Evolutionary conservation across 2,329 filamentous ascomycete species (phyloP), one percentile per base, ranked within the genome.

Genomic region (Mollisia scopiformis): DNA sequence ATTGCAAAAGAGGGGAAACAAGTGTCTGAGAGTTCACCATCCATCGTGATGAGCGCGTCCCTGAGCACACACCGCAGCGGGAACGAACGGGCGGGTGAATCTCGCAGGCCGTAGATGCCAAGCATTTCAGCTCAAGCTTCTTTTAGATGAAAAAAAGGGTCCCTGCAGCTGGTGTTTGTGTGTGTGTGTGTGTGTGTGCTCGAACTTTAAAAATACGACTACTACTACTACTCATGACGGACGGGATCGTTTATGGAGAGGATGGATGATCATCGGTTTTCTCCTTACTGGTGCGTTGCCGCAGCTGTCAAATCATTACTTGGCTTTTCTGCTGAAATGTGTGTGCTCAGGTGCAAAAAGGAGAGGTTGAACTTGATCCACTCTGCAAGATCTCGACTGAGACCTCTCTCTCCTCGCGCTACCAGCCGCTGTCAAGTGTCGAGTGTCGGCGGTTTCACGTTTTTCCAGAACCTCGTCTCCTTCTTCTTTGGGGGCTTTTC

Each of bases 371-470:
- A 10, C 14, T 25, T 47, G 43, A 2, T 25, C 23, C 43, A 28
- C 11, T 27, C 6, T 33, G 19, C 11, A 19, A 30, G 46, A 14
- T 6, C 14, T 23, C n/a, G 14, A 35, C 2, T 33, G 28, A 51
- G 49, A 51, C 49, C 13, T 51, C 28, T 31, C 14, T n/a, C 6
- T 21, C n/a, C n/a, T n/a, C n/a, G 30, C 49, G 28, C 49, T 51
- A 51, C 49, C 10, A 51, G 49, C 49, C 49, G 49, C 49, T 51
- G 49, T 51, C 49, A 51, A 51, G 19, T 51, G 49, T 51, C 49
- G 33, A 51, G 19, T 51, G n/a, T 33, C 27, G 30, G 49, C 27
- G 30, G 46, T 51, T 35, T 51, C 49, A 35, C 28, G 1, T 51
- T 51, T 23, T 51, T 51, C 49, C 23, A 51, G 49, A 51, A 51